Base-by-base conservation (phyloP, 1,284 basidiomycete genomes). In the Blastosporella zonata region DNA sequence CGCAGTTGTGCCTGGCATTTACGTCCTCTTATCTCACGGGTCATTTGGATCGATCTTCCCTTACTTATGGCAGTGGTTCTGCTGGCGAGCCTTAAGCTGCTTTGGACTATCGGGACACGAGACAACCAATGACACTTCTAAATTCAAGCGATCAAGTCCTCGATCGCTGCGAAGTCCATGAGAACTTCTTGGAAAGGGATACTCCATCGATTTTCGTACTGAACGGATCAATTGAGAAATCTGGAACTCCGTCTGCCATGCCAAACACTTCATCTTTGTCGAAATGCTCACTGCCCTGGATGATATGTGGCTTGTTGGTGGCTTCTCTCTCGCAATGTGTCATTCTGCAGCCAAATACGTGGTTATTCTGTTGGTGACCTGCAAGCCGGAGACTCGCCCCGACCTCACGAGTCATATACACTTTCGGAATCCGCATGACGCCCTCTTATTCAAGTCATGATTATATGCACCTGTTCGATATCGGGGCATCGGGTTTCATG, bases 291-390 rank as follows among this genome's bases (percentile, higher is more conserved):
- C 33, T 12, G 38, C 41, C 49, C 37, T 48, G 27, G 22, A 44
- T 53, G 28, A 43, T 22, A n/a, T 22, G 38, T 40, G 29, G 12
- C 48, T 54, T 50, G 28, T 45, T 20, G 15, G 36, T 38, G 21
- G 21, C 52, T 54, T 54, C 52, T 54, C 42, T 45, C 43, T 50
- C 38, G n/a, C 23, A 21, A 47, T 18, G 43, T 50, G 49, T 50
- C 52, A 50, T 38, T 45, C 21, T 15, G 21, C 17, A 31, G 43
- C 39, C 28, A 29, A 21, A 34, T 21, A 29, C n/a, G 27, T 23
- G 20, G 9, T 49, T 27, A 33, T 33, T 34, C 9, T 36, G 37
- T 40, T 38, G n/a, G 9, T 27, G 36, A 21, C 20, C 15, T 22
- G 8, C 38, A 15, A 3, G 29, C 6, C 22, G 17, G 23, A 13